Base-by-base conservation (phyloP, 257 asterid genomes). In the Petunia axillaris region DNA sequence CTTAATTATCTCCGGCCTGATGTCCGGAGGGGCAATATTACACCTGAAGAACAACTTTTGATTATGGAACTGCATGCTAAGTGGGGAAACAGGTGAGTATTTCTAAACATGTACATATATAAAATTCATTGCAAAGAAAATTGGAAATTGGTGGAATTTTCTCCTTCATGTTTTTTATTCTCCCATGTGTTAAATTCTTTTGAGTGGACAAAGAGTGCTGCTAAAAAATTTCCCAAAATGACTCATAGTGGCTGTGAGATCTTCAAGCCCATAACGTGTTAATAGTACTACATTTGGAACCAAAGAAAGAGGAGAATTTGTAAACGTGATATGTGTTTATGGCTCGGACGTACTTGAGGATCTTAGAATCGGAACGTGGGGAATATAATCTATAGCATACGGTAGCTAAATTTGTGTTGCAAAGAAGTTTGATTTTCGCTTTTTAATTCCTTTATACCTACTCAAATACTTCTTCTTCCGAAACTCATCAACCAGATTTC, bases 21-120 rank as follows among this genome's bases (percentile, higher is more conserved):
- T 5, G 98, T 95, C 0, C 79, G 98, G 85, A 83, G 99, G 46
- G 99, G 99, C 0, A 95, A 95, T 80, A 95, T 95, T 58, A 91
- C 99, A 39, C 88, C 97, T 63, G 99, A 95, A 82, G 99, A 95
- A 81, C 98, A 93, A 74, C 93, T 93, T 15, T 70, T 95, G 87
- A 95, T 95, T 54, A 92, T 95, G 98, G 99, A 95, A 81, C 86
- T 95, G 73, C 98, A 95, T 90, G 96, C 97, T 60, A 95, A 95
- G 91, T 95, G 98, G 99, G 99, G 99, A 83, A 95, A 95, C 80
- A 90, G 96, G 99, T 93, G 48, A 68, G 81, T 84, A 10, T 11
- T 64, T 48, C 77, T 48, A 48, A 48, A 6, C 38, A 59, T 36
- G 44, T 80, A 54, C 79, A 6, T 64, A 5, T 5, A 63, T 81